Base-by-base conservation (phyloP, 495 filamentous ascomycete genomes). In the Podospora pseudopauciseta region DNA sequence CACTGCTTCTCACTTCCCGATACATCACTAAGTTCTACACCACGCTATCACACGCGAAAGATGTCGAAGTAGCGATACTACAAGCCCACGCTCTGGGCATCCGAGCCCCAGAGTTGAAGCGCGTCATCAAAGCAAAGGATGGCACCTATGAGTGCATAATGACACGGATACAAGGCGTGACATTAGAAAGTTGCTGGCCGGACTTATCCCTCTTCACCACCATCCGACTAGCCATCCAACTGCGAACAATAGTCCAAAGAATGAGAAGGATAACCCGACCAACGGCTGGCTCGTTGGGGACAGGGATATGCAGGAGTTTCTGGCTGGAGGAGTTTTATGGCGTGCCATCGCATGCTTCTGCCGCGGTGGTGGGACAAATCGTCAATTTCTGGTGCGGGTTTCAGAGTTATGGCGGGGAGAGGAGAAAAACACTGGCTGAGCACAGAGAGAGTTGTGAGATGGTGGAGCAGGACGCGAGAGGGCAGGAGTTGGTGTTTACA, bases 371-470 rank as follows among this genome's bases (percentile, higher is more conserved):
- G 4, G 57, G 54, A 6, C 39, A 28, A 13, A 60, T 66, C 55
- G 30, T 66, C 9, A 66, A 66, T 7, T 66, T 66, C 39, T 66
- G 64, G 64, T 58, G 53, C 64, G 58, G 58, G 15, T 59, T 59
- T 6, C 26, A 59, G 2, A 34, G 27, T 44, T 58, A 32, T 34
- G 54, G 64, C 18, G 18, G 27, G 26, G 64, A 66, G 16, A 30
- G 9, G 55, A 66, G 28, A 13, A 66, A 66, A 19, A 53, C 54
- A 11, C 19, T 34, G 2, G 64, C 58, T 9, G 18, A 66, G 56
- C 64, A 66, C 16, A 49, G 39, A 34, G 20, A 15, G 64, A 66
- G 7, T 44, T 55, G 18, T 60, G 13, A 49, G 9, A 49, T 11
- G 39, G 64, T 26, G n/a, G 32, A 5, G 26, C 64, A 57, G 58